Evolutionary conservation across 305 asterid species (phyloP).

Genomic region (Nicotiana rustica): DNA sequence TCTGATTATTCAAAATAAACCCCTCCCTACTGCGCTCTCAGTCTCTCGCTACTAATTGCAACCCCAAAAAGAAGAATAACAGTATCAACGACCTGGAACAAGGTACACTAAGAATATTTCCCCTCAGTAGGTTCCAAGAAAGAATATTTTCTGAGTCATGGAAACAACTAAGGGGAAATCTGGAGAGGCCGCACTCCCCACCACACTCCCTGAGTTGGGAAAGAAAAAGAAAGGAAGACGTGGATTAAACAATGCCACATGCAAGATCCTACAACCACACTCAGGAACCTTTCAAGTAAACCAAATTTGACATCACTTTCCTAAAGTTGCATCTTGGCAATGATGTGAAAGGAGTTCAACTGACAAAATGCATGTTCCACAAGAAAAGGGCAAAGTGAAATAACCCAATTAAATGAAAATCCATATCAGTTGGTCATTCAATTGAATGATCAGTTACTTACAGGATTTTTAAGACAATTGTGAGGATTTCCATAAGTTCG

Average conservation of each 20-base stretch:
- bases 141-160: neutral
- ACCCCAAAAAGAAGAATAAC: no score
- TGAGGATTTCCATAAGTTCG: constrained; percentile 73
- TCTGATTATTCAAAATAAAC: no score
- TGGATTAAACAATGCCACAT: neutral
- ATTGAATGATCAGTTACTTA: constrained; percentile 48
- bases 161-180: neutral
- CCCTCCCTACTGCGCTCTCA: no score
- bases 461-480: constrained; percentile 65
- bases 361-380: neutral
- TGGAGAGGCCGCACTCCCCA: neutral
- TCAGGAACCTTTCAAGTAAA: neutral
- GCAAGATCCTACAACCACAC: neutral
- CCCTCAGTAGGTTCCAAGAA: no score
- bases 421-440: constrained; percentile 8
- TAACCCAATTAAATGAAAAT: constrained; percentile 1
- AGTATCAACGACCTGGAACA: no score
- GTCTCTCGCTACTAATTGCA: no score
- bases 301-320: constrained; percentile 17
- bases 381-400: neutral
- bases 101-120: no score
- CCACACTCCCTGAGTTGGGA: neutral
- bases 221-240: neutral
- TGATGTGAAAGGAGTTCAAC: neutral
- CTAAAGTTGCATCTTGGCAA: constrained; percentile 1